A percentile compares a stretch with the other conserved stretches of the same genome.
Evolutionary conservation across 805 yeast genomes (phyloP).

Genomic region (Sugiyamaella smithiae): DNA sequence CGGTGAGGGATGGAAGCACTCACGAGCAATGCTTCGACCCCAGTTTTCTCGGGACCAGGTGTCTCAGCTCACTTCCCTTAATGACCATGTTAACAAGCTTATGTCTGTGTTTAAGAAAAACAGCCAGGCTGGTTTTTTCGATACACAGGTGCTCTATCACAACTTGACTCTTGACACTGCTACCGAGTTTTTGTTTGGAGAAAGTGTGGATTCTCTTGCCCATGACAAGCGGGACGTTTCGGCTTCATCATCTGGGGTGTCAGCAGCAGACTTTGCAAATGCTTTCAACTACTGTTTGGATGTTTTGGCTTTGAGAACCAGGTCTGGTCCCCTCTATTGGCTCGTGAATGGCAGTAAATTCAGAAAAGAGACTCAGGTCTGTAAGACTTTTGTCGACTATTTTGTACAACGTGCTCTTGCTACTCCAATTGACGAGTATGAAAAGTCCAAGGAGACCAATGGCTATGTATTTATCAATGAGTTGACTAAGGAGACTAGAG

Average conservation of each 20-base stretch:
- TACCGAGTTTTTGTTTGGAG: conserved; percentile 36
- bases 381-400: conserved; percentile 34
- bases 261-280: conserved; percentile 18
- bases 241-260: background rate
- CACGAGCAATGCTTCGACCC: conserved; percentile 37
- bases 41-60: conserved; percentile 35
- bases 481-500: conserved; percentile 44
- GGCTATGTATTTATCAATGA: conserved; percentile 46
- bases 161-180: conserved; percentile 34
- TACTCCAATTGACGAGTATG: conserved; percentile 23
- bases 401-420: conserved; percentile 37
- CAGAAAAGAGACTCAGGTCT: conserved; percentile 27
- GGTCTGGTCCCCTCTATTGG: conserved; percentile 6
- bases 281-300: conserved; percentile 28
- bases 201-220: conserved; percentile 26
- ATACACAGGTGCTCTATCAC: conserved; percentile 31
- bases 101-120: conserved; percentile 11
- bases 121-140: conserved; percentile 22
- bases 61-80: conserved; percentile 27
- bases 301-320: conserved; percentile 24
- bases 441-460: conserved; percentile 25
- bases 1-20: conserved; percentile 36
- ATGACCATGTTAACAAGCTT: conserved; percentile 28
- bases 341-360: conserved; percentile 25
- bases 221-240: conserved; percentile 5